These are phyloP conservation scores for Antarctomyces pellizariae DNA, from an alignment of 495 filamentous ascomycete species.

Conservation along the genomic window DNA sequence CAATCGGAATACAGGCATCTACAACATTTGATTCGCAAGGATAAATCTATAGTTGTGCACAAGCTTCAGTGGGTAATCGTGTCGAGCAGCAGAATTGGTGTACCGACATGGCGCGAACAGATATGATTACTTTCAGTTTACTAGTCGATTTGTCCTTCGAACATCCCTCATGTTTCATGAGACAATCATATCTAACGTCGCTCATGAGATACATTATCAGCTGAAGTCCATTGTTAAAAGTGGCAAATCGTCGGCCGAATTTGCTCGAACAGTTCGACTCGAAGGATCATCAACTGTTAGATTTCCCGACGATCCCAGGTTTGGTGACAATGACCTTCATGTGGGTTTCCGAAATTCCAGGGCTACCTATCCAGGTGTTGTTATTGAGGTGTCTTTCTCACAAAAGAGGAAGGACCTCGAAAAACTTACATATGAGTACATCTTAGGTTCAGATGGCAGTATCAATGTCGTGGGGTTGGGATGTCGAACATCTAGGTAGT, in stretches of 20 bases:
- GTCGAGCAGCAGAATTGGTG: too few species aligned
- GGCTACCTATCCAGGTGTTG: constrained; percentile 6
- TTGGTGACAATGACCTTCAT: neutral
- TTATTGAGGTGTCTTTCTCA: constrained; percentile 6
- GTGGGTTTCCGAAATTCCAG: constrained; percentile 3
- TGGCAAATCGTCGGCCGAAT: constrained; percentile 1
- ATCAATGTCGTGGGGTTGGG: constrained; percentile 7
- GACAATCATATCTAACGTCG: constrained; percentile 2
- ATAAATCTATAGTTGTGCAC: constrained; percentile 3
- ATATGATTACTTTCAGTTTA: constrained; percentile 5
- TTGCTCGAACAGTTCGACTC: constrained; percentile 4
- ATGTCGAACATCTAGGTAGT: constrained; percentile 6
- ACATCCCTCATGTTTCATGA: constrained; percentile 3
- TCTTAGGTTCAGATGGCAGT: constrained; percentile 6
- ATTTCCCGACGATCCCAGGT: neutral
- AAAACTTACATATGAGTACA: constrained; percentile 6
- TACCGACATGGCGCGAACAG: constrained; percentile 1
- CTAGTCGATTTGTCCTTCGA: constrained; percentile 2
- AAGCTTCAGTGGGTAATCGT: constrained; percentile 4
- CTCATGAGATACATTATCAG: constrained; percentile 2
- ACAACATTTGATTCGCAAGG: constrained; percentile 1
- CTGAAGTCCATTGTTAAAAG: constrained; percentile 2
- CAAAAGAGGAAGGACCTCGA: constrained; percentile 7
- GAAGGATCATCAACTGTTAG: neutral
- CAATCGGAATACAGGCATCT: constrained; percentile 2